These are phyloP conservation scores for Suillus alpinus DNA, from an alignment of 768 basidiomycete species.

Conservation along the genomic window DNA sequence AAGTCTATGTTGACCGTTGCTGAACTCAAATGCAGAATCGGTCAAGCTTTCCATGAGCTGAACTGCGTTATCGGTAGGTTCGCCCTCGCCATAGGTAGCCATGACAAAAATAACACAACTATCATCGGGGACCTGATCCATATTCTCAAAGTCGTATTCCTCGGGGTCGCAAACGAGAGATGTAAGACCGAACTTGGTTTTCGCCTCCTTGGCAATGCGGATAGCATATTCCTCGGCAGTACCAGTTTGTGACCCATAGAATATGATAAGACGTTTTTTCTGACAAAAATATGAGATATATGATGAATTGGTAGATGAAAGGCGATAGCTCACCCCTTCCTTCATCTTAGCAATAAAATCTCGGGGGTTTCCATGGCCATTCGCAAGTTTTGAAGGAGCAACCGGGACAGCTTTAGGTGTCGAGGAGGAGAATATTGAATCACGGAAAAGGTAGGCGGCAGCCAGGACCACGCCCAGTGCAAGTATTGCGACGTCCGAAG, in stretches of 20 bases:
- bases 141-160: conserved; percentile 97
- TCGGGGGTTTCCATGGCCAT: conserved; percentile 83
- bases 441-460: conserved; percentile 78
- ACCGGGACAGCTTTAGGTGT: conserved; percentile 57
- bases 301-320: conserved; percentile 10
- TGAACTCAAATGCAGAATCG: conserved; percentile 86
- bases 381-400: conserved; percentile 42
- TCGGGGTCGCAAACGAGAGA: conserved; percentile 98
- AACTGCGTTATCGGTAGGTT: conserved; percentile 97
- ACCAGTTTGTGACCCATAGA: conserved; percentile 98
- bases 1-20: conserved; percentile 70
- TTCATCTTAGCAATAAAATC: conserved; percentile 96
- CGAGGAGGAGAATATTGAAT: conserved; percentile 69
- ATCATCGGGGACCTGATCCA: conserved; percentile 87
- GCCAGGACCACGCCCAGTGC: conserved; percentile 73
- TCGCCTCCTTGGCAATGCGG: conserved; percentile 96
- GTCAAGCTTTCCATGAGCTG: conserved; percentile 89
- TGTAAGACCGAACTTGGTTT: conserved; percentile 91
- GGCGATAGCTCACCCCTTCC: conserved; percentile 65
- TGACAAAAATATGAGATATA: conserved; percentile 29
- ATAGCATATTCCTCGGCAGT: conserved; percentile 99
- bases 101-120: conserved; percentile 90
- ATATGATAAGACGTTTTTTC: conserved; percentile 97
- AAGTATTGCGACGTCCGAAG: conserved; percentile 73
- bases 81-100: conserved; percentile 98